A percentile compares a stretch with the other conserved stretches of the same genome.
These are phyloP conservation scores for Didymella pinodella DNA, from an alignment of 2,329 filamentous ascomycete species.

Conservation along the genomic window DNA sequence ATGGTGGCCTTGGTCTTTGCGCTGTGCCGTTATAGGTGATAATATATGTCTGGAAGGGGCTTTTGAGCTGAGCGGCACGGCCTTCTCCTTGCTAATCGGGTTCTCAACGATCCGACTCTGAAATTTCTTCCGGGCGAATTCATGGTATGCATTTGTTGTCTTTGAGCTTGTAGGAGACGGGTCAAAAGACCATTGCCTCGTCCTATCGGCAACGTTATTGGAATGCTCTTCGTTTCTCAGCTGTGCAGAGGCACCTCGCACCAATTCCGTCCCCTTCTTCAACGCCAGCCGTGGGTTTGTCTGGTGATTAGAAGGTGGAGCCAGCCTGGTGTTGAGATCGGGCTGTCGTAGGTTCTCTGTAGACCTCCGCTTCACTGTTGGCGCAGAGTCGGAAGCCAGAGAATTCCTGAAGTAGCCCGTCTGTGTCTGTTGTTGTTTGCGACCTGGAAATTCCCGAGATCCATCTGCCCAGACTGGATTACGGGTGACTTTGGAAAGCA, in stretches of 20 bases:
- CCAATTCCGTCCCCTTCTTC: background rate
- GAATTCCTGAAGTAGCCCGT: background rate
- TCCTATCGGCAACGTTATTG: background rate
- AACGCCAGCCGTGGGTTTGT: background rate
- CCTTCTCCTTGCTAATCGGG: background rate
- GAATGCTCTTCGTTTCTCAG: background rate
- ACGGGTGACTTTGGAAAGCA: background rate
- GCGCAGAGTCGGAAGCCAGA: background rate
- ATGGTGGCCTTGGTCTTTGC: background rate
- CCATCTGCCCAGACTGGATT: background rate
- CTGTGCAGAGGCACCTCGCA: background rate
- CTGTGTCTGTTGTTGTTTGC: background rate
- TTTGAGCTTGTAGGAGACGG: background rate
- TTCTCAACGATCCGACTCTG: background rate
- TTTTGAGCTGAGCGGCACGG: background rate
- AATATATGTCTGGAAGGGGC: background rate
- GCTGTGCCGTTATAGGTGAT: background rate
- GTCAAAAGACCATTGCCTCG: background rate
- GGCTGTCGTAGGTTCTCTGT: background rate
- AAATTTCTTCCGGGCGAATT: background rate
- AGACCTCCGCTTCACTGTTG: background rate
- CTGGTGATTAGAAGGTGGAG: background rate
- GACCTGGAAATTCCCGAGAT: background rate
- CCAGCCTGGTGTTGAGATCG: background rate
- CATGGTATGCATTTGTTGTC: background rate